Percentiles rank a stretch among this genome's conserved stretches.
These are phyloP conservation scores for Coffea eugenioides DNA, from an alignment of 257 asterid genomes.

Conservation along the genomic window DNA sequence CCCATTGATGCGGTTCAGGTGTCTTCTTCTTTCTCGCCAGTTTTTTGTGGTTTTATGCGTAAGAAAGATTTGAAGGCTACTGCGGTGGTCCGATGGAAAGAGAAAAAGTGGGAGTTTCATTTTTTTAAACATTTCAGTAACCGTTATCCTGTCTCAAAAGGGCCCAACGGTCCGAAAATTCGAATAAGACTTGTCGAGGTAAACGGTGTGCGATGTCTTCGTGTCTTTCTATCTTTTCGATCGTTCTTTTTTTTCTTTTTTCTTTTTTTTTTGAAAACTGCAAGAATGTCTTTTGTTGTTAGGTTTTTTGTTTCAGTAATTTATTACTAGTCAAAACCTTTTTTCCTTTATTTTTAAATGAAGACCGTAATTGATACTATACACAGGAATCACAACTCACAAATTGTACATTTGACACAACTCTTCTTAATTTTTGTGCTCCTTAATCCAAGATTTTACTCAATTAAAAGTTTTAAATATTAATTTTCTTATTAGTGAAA, in stretches of 20 bases:
- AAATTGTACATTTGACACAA: no score
- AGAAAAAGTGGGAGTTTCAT: slow-evolving; percentile 15
- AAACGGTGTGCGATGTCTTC: slow-evolving; percentile 6
- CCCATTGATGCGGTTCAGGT: neutral
- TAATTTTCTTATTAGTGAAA: no score
- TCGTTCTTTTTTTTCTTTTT: no score
- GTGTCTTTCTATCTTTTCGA: neutral
- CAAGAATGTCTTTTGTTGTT: no score
- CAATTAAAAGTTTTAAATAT: no score
- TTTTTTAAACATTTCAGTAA: slow-evolving; percentile 28
- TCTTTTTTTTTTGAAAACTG: no score
- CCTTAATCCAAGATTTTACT: no score
- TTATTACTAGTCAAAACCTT: neutral
- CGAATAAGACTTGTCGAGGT: slow-evolving; percentile 11
- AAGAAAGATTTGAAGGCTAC: neutral
- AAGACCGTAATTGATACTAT: no score
- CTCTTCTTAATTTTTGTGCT: no score
- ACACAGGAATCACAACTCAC: no score
- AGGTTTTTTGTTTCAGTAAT: neutral
- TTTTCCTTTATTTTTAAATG: no score
- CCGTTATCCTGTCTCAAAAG: slow-evolving; percentile 49
- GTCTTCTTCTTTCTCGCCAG: neutral
- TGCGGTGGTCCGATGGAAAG: neutral
- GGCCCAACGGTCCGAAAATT: slow-evolving; percentile 74
- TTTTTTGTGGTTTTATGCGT: slow-evolving; percentile 11